Evolutionary conservation across 768 basidiomycete genomes (phyloP), one percentile per base, ranked within the genome.

Genomic region (Gymnopilus dilepis): DNA sequence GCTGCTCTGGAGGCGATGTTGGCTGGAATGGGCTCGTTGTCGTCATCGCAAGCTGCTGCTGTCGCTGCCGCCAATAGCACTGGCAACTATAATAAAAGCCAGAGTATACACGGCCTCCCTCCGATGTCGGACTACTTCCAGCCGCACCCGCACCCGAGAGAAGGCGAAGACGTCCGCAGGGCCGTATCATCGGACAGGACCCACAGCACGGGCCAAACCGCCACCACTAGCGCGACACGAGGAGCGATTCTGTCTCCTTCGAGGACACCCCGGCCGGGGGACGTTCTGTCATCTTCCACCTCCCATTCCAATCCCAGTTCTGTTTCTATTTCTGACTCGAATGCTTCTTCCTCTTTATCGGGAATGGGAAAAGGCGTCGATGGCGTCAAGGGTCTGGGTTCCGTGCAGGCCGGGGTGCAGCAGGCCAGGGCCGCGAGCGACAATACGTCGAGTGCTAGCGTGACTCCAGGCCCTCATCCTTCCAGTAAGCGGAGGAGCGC

Each of bases 201-300:
- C 26, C 19, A 2, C 45, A 26, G 8, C 24, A 28, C 34, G 21
- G 21, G 24, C 19, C 34, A 9, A 37, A 15, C 34, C 2, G 15
- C 9, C 9, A 37, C 11, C 15, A 15, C 34, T 37, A 37, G 34
- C 15, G 3, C 34, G 7, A 50, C 33, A 40, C 54, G 24, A 53
- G 42, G 47, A 56, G 22, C 26, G 48, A 45, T 22, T 24, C 13
- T 42, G 2, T 68, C 67, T 7, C 67, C 67, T 13, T 45, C 56
- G 31, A 60, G 62, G 22, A 71, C 70, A 3, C 71, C 71, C 5
- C 61, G 65, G 24, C 67, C 69, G 15, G 67, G 61, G 22, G 70
- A 70, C 56, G 62, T 28, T 48, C 60, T 50, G 38, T 33, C 24
- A 21, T 30, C 30, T 34, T 37, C 34, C 34, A 37, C 9, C 15